These are phyloP conservation scores for Diversispora epigaea DNA, from an alignment of 192 early-diverging fungal species.

Conservation along the genomic window DNA sequence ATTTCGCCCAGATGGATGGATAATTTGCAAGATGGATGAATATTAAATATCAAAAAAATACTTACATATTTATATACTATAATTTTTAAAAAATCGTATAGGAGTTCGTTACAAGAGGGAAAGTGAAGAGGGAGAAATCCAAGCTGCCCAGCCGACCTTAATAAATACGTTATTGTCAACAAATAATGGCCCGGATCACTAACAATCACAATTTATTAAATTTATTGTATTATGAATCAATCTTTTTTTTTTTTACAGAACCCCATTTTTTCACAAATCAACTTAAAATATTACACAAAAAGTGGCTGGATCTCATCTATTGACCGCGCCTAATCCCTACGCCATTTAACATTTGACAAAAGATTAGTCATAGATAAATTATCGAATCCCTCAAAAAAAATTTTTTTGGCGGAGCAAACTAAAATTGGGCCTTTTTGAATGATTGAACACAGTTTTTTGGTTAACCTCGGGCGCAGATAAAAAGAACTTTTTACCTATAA, in stretches of 20 bases:
- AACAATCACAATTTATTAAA: too few relatives aligned
- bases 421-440: too few relatives aligned
- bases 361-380: background rate
- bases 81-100: slow-evolving; percentile 26
- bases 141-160: background rate
- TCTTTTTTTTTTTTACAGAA: too few relatives aligned
- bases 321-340: background rate
- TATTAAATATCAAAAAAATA: background rate
- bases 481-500: too few relatives aligned
- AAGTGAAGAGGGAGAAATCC: slow-evolving; percentile 11
- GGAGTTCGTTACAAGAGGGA: slow-evolving; percentile 29
- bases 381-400: background rate
- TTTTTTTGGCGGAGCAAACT: background rate
- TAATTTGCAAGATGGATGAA: slow-evolving; percentile 18
- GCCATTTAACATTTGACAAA: background rate
- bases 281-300: background rate
- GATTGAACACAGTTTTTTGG: background rate
- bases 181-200: slow-evolving; percentile 14
- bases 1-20: slow-evolving; percentile 24
- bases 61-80: slow-evolving; percentile 29
- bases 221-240: too few relatives aligned
- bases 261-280: background rate
- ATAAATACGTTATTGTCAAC: slow-evolving; percentile 3
- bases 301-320: background rate
- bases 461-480: background rate